phyloP scores from a whole-genome alignment of 352 stramenopile species.

The Phytophthora agathidicida region DNA sequence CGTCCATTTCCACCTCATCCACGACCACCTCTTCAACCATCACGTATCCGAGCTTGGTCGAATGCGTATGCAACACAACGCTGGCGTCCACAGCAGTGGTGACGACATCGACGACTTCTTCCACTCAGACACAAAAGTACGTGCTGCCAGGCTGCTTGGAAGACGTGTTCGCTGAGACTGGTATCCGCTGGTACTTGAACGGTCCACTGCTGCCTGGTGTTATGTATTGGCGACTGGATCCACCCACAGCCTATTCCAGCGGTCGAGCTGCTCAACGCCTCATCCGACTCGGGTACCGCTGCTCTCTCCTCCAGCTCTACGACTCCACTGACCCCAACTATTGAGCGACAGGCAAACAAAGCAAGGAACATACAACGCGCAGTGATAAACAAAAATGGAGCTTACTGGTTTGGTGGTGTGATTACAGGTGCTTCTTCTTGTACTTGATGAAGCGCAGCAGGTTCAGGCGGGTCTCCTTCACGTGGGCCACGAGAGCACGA shows the following conservation, averaged over 20 bases:
- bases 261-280: conserved; percentile 69
- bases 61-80: conserved; percentile 80
- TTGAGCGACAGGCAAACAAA: conserved; percentile 17
- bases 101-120: conserved; percentile 41
- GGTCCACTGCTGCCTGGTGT: conserved; percentile 57
- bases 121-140: conserved; percentile 58
- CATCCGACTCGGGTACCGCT: conserved; percentile 75
- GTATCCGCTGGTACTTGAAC: conserved; percentile 84
- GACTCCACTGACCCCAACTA: conserved; percentile 63
- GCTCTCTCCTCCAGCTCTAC: conserved; percentile 70
- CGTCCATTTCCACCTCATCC: conserved; percentile 11
- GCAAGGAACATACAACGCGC: not conserved
- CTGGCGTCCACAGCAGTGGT: conserved; percentile 64
- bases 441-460: conserved; percentile 92
- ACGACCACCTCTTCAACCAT: conserved; percentile 25
- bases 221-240: conserved; percentile 63
- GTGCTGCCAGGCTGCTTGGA: conserved; percentile 67
- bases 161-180: conserved; percentile 82
- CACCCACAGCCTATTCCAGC: conserved; percentile 41
- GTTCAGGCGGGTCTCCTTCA: conserved; percentile 89
- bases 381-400: conserved; percentile 24
- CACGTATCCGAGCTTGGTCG: conserved; percentile 68
- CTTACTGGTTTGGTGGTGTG: conserved; percentile 20
- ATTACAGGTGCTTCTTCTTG: conserved; percentile 89
- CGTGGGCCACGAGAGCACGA: conserved; percentile 76